Base-by-base conservation (phyloP, 352 stramenopile species). In the Pythium dissimile region DNA sequence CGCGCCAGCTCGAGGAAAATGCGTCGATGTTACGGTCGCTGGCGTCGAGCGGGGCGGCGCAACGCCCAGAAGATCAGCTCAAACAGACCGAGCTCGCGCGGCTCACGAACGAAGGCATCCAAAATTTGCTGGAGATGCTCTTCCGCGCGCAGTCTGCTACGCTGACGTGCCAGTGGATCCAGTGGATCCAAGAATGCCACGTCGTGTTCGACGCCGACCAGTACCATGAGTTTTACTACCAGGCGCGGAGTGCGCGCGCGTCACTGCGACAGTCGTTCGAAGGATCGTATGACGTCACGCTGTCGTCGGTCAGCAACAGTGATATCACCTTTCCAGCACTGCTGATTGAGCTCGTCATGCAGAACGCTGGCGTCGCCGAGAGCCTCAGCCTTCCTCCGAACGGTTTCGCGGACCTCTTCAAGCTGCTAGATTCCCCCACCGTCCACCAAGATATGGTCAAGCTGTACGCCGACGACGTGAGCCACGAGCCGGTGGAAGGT, bases 331-430 rank as follows among this genome's bases (percentile, higher is more conserved):
- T 79, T 13, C 75, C 77, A 5, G 71, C 86, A 61, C 60, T 89
- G 24, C 60, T 91, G 43, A 89, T 91, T 46, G 80, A 90, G 52
- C 71, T 86, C 47, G 77, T 91, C 21, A 86, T 89, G 73, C 78
- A 89, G 41, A 88, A 81, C 50, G 82, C 82, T 11, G 71, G 69
- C 20, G 49, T 77, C 11, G 70, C 71, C 15, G 73, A 69, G 1
- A 74, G 81, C 37, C 52, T 92, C 13, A 68, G 47, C 35, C 70
- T 66, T 1, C 65, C 60, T 2, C 55, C 65, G 7, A 49, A 35
- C 20, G 55, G 27, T 16, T 21, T 66, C 21, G 7, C 38, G 3
- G 50, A 88, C 18, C 28, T 92, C 15, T 64, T 90, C 26, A 59
- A 86, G 35, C 27, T 92, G 2, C 61, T 92, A 20, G 64, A 67